These are phyloP conservation scores for Colletotrichum tamarilloi DNA, from an alignment of 2,329 filamentous ascomycete species.

Conservation along the genomic window DNA sequence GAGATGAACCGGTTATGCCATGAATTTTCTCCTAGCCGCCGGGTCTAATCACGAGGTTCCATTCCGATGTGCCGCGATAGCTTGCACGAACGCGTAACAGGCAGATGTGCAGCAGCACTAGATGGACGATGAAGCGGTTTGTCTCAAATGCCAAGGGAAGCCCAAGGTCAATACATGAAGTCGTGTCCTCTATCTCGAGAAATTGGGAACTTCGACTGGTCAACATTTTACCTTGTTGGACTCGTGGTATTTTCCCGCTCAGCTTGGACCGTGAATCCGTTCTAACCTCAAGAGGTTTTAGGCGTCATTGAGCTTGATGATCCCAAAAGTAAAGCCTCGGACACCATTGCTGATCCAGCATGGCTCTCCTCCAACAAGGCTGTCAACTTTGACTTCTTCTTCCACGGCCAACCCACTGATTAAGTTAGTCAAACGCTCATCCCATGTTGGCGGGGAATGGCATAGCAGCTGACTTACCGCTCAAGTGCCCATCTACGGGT, in stretches of 20 bases:
- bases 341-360: constrained; percentile 93
- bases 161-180: not conserved
- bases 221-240: not conserved
- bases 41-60: not conserved
- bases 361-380: constrained; percentile 77
- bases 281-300: not conserved
- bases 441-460: not conserved
- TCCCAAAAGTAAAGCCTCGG: constrained; percentile 76
- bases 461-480: constrained; percentile 53
- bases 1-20: not conserved
- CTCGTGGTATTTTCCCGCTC: too few relatives aligned
- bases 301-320: constrained; percentile 43
- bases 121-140: not conserved
- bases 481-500: constrained; percentile 86
- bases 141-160: not conserved
- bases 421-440: constrained; percentile 28
- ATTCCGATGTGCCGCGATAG: not conserved
- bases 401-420: constrained; percentile 72
- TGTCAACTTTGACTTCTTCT: constrained; percentile 66
- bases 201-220: not conserved
- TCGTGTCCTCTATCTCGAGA: not conserved
- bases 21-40: not conserved
- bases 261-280: not conserved
- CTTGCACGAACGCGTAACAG: not conserved
- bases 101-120: not conserved